A percentile compares a stretch with the other conserved stretches of the same genome.
Conservation (phyloP, 2,329 filamentous ascomycete genomes). For the Phaeosphaeria sp. region DNA sequence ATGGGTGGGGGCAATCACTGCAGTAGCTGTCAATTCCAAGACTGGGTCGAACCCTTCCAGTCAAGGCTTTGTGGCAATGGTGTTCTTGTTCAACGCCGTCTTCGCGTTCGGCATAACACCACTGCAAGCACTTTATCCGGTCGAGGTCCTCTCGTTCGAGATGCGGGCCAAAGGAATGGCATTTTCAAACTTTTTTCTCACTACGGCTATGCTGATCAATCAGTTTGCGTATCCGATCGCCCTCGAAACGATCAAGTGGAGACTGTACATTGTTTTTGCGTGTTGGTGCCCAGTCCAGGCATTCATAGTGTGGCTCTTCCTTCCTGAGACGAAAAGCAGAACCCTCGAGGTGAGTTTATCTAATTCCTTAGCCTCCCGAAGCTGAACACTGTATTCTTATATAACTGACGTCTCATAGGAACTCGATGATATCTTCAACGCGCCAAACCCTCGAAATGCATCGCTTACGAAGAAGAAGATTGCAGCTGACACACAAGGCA, state of each 20-base stretch:
- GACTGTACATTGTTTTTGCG: constrained; percentile 32
- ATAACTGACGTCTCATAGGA: not conserved
- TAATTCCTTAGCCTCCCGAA: too few relatives aligned
- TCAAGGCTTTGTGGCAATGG: constrained; percentile 39
- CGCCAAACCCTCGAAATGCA: constrained; percentile 27
- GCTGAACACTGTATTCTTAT: not conserved
- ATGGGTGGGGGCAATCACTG: constrained; percentile 32
- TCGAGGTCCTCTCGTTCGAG: constrained; percentile 45
- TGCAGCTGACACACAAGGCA: constrained; percentile 21
- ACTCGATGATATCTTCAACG: constrained; percentile 32
- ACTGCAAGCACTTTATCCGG: constrained; percentile 42
- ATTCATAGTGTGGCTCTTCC: constrained; percentile 25
- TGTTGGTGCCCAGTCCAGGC: constrained; percentile 28
- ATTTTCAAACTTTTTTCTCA: constrained; percentile 28
- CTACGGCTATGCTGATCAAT: constrained; percentile 32
- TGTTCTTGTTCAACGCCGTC: constrained; percentile 44
- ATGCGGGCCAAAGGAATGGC: constrained; percentile 46
- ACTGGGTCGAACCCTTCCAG: constrained; percentile 17
- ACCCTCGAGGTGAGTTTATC: constrained; percentile 24
- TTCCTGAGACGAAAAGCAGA: constrained; percentile 37
- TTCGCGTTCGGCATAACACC: constrained; percentile 46
- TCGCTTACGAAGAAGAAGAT: constrained; percentile 35
- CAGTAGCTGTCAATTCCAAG: constrained; percentile 22
- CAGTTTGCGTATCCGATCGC: constrained; percentile 40
- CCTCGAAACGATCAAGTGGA: constrained; percentile 31